These are phyloP conservation scores for Thalassiosira mediterranea DNA, from an alignment of 352 stramenopile genomes.

Conservation along the genomic window DNA sequence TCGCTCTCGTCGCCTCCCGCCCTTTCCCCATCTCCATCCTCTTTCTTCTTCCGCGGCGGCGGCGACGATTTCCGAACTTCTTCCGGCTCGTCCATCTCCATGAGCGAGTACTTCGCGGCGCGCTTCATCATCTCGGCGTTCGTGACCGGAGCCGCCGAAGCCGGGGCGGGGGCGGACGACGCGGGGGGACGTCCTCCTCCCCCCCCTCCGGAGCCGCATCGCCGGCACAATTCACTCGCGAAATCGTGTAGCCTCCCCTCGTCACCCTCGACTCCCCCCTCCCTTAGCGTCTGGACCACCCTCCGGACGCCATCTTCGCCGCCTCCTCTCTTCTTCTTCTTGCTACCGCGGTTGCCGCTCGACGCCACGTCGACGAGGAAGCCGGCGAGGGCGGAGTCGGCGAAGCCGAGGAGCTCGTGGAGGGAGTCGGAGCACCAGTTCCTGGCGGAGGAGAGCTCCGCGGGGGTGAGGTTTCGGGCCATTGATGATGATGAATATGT, in stretches of 20 bases:
- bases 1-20: constrained; percentile 5
- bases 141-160: constrained; percentile 17
- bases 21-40: constrained; percentile 7
- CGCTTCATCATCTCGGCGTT: constrained; percentile 69
- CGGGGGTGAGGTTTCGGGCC: background rate
- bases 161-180: background rate
- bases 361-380: constrained; percentile 68
- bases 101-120: constrained; percentile 56
- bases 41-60: background rate
- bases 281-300: constrained; percentile 56
- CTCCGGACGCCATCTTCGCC: constrained; percentile 2
- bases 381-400: constrained; percentile 64
- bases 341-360: constrained; percentile 17
- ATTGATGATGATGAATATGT: too few relatives aligned
- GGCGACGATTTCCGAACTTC: background rate
- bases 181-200: background rate
- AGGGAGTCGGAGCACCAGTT: constrained; percentile 75
- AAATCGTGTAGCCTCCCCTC: constrained; percentile 43
- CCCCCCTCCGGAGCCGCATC: constrained; percentile 14
- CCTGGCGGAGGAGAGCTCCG: constrained; percentile 2
- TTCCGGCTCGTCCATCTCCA: constrained; percentile 53
- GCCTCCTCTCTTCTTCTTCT: constrained; percentile 19
- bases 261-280: constrained; percentile 50
- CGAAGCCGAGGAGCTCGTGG: constrained; percentile 76
- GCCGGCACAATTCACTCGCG: constrained; percentile 51